phyloP scores from a whole-genome alignment of 2,329 filamentous ascomycete genomes.

The Fusarium illudens region DNA sequence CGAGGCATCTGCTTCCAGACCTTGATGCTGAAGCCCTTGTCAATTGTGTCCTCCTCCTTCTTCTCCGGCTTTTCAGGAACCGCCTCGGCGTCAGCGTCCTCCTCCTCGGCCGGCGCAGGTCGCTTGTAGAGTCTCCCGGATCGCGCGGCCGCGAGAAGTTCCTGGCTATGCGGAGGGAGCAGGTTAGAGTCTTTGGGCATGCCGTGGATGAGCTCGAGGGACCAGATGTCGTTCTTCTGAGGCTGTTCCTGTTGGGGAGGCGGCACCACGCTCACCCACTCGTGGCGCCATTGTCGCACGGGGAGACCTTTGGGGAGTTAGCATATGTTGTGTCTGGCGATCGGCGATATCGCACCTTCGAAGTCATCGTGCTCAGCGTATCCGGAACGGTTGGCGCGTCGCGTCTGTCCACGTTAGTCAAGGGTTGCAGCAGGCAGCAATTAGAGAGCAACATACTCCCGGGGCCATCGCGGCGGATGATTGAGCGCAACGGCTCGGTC shows the following conservation, averaged over 20 bases:
- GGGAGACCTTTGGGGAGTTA: conserved; percentile 71
- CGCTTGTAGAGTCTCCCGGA: conserved; percentile 80
- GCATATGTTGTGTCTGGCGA: conserved; percentile 8
- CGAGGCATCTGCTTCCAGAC: conserved; percentile 70
- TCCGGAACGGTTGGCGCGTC: conserved; percentile 64
- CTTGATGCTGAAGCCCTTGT: conserved; percentile 63
- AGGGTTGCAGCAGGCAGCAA: conserved; percentile 3
- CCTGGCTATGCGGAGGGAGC: conserved; percentile 80
- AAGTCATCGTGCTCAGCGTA: conserved; percentile 70
- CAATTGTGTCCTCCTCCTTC: conserved; percentile 68
- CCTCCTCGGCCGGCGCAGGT: conserved; percentile 68
- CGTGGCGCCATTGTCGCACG: conserved; percentile 87
- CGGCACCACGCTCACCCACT: conserved; percentile 73
- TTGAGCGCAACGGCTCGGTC: background rate
- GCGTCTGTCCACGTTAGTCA: conserved; percentile 53
- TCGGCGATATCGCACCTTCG: conserved; percentile 55
- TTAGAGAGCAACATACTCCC: conserved; percentile 45
- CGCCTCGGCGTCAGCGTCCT: conserved; percentile 62
- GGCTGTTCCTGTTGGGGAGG: conserved; percentile 69
- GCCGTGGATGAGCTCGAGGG: conserved; percentile 75
- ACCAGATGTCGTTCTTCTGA: conserved; percentile 73
- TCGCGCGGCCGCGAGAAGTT: conserved; percentile 81
- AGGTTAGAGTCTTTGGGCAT: conserved; percentile 89
- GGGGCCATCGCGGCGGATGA: conserved; percentile 50
- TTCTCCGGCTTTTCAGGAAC: conserved; percentile 64